Evolutionary conservation across 768 basidiomycete species (phyloP), one percentile per base, ranked within the genome.

Genomic region (Tylopilus felleus): DNA sequence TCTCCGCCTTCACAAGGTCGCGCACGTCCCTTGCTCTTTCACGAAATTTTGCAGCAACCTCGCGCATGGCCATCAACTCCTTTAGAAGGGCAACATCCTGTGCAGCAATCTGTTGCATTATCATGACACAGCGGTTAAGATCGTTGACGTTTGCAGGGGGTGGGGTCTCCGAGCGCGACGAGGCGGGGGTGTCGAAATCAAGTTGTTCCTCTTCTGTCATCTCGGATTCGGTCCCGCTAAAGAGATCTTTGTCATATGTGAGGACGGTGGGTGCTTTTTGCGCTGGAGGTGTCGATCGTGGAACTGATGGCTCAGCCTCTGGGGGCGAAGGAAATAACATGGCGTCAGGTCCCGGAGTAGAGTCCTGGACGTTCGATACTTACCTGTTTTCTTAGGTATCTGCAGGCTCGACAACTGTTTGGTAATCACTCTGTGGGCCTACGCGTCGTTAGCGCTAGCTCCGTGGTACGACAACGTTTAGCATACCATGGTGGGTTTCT

Each of bases 401-500:
- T 53, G 53, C 23, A 60, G 39, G 40, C 46, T 57, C n/a, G 49
- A 42, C 29, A 71, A n/a, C 21, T 50, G 55, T 43, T 71, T 70
- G 6, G 61, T 63, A 33, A 57, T 65, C 5, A 67, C 56, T 27
- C 51, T 55, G 41, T 66, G 43, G 17, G 48, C 57, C 68, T 69
- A 46, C n/a, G 14, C 13, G 19, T 33, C 31, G n/a, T 65, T 22
- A 55, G 35, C 33, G 22, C 16, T 9, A 16, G 4, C 2, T 7
- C 12, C 38, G 9, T 19, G 25, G 3, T 10, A 23, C 42, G 8
- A 45, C 16, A 42, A 19, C 10, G 10, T 16, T 12, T 38, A 23
- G 17, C 53, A 10, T 51, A 65, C 69, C 65, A 47, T 65, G 4
- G 67, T 63, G 1, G 67, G 41, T 33, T 69, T 67, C 51, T 69